These are phyloP conservation scores for Salix dunnii DNA, from an alignment of 345 rosid genomes.

Conservation along the genomic window DNA sequence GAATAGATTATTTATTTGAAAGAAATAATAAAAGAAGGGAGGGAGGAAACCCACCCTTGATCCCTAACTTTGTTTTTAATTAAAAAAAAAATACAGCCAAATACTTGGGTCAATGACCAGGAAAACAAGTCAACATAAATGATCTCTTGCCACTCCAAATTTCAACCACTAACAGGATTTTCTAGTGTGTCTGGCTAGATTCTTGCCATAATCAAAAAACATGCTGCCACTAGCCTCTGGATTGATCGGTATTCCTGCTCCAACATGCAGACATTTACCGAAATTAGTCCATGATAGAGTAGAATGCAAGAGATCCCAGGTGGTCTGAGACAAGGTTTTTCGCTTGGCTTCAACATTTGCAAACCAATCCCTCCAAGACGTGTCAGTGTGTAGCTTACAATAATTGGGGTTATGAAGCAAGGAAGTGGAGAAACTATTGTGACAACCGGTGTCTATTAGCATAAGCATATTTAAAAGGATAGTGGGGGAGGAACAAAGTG, in stretches of 20 bases:
- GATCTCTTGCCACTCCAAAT: not conserved
- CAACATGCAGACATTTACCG: not conserved
- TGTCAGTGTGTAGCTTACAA: not conserved
- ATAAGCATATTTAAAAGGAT: conserved; percentile 27
- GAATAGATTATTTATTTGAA: not conserved
- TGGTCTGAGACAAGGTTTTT: not conserved
- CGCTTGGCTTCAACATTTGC: not conserved
- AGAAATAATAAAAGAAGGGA: not conserved
- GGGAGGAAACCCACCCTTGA: not conserved
- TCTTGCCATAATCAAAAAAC: not conserved
- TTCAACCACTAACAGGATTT: not conserved
- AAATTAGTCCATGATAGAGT: not conserved
- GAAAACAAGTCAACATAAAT: not conserved
- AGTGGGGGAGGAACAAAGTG: conserved; percentile 21
- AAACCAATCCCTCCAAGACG: not conserved
- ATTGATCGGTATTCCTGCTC: not conserved
- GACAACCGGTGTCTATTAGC: conserved; percentile 39
- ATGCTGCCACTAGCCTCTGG: not conserved
- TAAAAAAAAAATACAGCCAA: not conserved
- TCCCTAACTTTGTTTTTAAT: conserved; percentile 12
- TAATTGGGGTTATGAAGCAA: not conserved
- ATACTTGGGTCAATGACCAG: not conserved
- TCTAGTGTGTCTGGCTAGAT: not conserved
- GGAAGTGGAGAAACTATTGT: conserved; percentile 37
- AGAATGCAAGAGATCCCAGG: not conserved